Base-by-base conservation (phyloP, 495 filamentous ascomycete species). In the Trichocladium uniseriatum region DNA sequence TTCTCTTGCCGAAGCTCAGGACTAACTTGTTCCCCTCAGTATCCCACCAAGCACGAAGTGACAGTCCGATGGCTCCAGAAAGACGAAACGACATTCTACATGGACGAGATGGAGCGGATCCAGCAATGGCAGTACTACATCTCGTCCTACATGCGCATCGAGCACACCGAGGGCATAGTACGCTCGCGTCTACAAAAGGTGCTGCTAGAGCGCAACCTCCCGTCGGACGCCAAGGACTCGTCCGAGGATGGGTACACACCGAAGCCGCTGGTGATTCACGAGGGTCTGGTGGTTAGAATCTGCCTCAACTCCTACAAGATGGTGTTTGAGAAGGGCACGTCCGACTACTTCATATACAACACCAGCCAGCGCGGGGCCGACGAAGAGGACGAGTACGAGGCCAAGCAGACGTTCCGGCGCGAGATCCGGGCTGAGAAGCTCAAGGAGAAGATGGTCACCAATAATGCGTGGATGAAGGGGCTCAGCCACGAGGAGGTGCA, bases 121-220 rank as follows among this genome's bases (percentile, higher is more conserved):
- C 72, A 80, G 34, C 69, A 70, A 45, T 97, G 91, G 91, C 84
- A 86, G 42, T 90, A 91, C 73, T 99, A 99, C 61, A 85, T 95
- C 36, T 87, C 88, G 35, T 86, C 89, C 9, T 99, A 84, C 67
- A 82, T 84, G 40, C 85, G 86, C 60, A 74, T 88, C 37, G 89
- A 94, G 49, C 86, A 84, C 6, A 99, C 94, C 13, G 94, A 99
- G 65, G 87, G 87, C 22, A 75, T 96, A 6, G 69, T 75, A 6
- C 74, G 81, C 35, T 73, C 73, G 6, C 75, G 76, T 18, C 72
- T 94, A 58, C 73, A 69, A 61, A 69, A 81, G 75, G 67, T 82
- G 73, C 38, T 87, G 73, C 72, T 94, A 10, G 79, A 82, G 54
- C 84, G 88, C 51, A 92, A 85, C 67, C 72, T 89, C 18, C 80